Base-by-base conservation (phyloP, 345 rosid species). In the Euclidium syriacum region DNA sequence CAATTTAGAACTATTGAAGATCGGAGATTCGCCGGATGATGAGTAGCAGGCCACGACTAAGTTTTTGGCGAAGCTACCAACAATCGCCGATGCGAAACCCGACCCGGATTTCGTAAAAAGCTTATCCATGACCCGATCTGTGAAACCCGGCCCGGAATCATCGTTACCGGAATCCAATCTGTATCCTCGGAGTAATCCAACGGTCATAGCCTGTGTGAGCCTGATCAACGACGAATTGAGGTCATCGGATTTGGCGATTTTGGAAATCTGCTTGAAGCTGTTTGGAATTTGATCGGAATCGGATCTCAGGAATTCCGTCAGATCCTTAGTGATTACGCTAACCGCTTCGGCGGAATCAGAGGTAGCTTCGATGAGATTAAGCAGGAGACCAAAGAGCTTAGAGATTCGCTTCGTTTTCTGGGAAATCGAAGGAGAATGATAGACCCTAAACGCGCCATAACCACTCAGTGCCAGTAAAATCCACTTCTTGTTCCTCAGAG, bases 61-160 rank as follows among this genome's bases (percentile, higher is more conserved):
- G 77, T 80, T 86, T 57, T 82, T 84, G 3, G 98, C 96, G 47
- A 91, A 86, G 75, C 87, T 86, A 42, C 95, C 96, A 19, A 81
- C 90, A 34, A 88, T 79, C 11, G 73, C 82, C n/a, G 90, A 88
- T 27, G 81, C 96, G 22, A 91, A 83, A 68, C 86, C 88, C 14
- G 85, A 73, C 36, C 92, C 96, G 18, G 88, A 71, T 10, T 82
- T 67, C 1, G 87, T 74, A 3, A 82, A 79, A 4, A 88, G 73
- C 82, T 80, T 91, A 54, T 88, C 83, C 60, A 83, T 60, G 7
- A 83, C 85, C 72, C 64, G 72, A 27, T 84, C 83, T 3, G 75
- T 49, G 29, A 85, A 80, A 70, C 68, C 52, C 41, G 85, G 75
- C 62, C 56, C 62, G 52, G 48, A 60, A 10, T 38, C 33, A 27